Evolutionary conservation across 805 yeast genomes (phyloP), one percentile per base, ranked within the genome.

Genomic region (Candida namnaoensis): DNA sequence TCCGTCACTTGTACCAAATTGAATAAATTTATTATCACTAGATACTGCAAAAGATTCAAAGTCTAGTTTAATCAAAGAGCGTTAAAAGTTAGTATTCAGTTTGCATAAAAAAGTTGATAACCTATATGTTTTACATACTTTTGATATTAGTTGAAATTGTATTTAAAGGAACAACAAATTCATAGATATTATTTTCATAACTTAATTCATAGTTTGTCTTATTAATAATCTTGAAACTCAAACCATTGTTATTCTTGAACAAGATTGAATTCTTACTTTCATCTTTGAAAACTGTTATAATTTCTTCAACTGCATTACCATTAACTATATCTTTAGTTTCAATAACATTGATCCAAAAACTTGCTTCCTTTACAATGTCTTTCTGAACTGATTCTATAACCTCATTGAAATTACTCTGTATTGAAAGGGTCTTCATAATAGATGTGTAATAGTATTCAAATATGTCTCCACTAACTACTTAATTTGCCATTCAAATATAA

Each of bases 341-440:
- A 32, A 53, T 26, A 5, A 59, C 51, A 40, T 65, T 68, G 14
- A 76, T 52, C 72, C 77, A 77, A 49, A 76, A 71, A 13, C 45
- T 39, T 14, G 64, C 76, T 27, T 52, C 43, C 0, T 33, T 38
- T 0, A 47, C 39, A 1, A 26, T 43, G 0, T 62, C 65, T 0
- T 38, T 13, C 15, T 40, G 41, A 0, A 65, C 67, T 39, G 72
- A 79, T 0, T 47, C 38, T 13, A 74, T 57, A 7, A 68, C 72
- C 1, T 69, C 76, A 25, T 53, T 50, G 43, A 74, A 72, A 7
- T 69, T 56, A 5, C 68, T 61, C 54, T 78, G 82, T 4, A 74
- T 30, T 4, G 30, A 27, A 27, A 9, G 30, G 5, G 11, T 27
- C 8, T 27, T 11, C 8, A 11, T 11, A 27, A 27, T 11, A 19